phyloP scores from a whole-genome alignment of 1,284 basidiomycete genomes.

The Leccinum angustisporum region DNA sequence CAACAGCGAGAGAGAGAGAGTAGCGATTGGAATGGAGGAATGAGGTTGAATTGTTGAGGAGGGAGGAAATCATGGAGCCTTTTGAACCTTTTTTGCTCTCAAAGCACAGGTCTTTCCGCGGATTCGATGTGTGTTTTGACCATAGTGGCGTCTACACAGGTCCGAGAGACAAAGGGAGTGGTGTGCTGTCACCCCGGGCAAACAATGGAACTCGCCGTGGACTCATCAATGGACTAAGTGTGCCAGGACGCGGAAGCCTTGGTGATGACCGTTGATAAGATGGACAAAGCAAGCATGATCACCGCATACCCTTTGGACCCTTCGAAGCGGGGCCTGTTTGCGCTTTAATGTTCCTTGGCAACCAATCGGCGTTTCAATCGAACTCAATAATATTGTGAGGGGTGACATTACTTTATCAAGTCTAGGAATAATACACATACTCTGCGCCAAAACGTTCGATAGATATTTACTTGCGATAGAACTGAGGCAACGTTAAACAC shows the following conservation, averaged over 20 bases:
- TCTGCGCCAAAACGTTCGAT: slow-evolving; percentile 6
- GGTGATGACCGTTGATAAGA: slow-evolving; percentile 13
- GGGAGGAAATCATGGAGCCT: slow-evolving; percentile 3
- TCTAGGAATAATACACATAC: slow-evolving; percentile 18
- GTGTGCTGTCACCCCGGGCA: slow-evolving; percentile 12
- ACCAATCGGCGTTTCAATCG: slow-evolving; percentile 9
- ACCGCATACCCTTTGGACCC: slow-evolving; percentile 2
- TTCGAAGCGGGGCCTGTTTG: not conserved
- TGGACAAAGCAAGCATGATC: slow-evolving; percentile 24
- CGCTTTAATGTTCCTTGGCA: slow-evolving; percentile 4
- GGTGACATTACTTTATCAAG: slow-evolving; percentile 29
- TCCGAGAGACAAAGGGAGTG: slow-evolving; percentile 23
- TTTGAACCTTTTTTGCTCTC: slow-evolving; percentile 24
- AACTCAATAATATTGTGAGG: slow-evolving; percentile 14
- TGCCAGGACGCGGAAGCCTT: not conserved
- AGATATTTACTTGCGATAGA: slow-evolving; percentile 60
- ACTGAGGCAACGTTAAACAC: slow-evolving; percentile 43
- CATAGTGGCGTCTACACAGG: slow-evolving; percentile 12
- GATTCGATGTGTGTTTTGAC: slow-evolving; percentile 18
- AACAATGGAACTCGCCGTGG: slow-evolving; percentile 13
- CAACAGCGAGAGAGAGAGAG: not conserved
- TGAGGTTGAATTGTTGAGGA: not conserved
- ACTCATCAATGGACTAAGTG: not conserved
- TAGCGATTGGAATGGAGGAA: not conserved
- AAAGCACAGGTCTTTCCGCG: slow-evolving; percentile 7